phyloP scores from a whole-genome alignment of 208 protist genomes.

The Leishmania mexicana region DNA sequence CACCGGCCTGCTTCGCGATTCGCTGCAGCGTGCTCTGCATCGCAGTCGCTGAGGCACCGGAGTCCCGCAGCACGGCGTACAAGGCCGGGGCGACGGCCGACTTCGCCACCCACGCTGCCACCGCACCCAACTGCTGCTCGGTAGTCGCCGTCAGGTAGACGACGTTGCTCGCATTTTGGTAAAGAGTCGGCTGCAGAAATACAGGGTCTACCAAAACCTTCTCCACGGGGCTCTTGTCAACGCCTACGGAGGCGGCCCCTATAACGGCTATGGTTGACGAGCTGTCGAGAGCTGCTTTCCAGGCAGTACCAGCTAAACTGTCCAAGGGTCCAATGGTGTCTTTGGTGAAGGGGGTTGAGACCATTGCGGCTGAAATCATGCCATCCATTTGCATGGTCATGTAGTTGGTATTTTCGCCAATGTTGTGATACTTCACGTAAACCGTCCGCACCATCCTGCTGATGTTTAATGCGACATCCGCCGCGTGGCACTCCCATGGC shows the following conservation, averaged over 20 bases:
- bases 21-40: not conserved
- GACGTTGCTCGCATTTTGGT: slow-evolving; percentile 26
- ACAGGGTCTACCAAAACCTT: slow-evolving; percentile 17
- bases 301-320: not conserved
- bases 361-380: not conserved
- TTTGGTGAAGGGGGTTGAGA: not conserved
- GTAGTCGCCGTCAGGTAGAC: slow-evolving; percentile 29
- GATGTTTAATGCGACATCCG: slow-evolving; percentile 15
- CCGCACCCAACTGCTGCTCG: slow-evolving; percentile 31
- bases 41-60: not conserved
- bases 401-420: slow-evolving; percentile 3
- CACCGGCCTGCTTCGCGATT: not conserved
- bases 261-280: not conserved
- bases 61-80: not conserved
- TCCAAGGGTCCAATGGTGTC: not conserved
- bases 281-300: not conserved
- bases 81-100: not conserved
- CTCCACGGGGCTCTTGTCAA: not conserved
- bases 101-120: slow-evolving; percentile 14
- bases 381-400: slow-evolving; percentile 8
- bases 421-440: not conserved
- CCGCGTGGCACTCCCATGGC: slow-evolving; percentile 17
- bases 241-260: not conserved
- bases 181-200: slow-evolving; percentile 16
- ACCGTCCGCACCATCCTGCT: slow-evolving; percentile 12